phyloP scores from a whole-genome alignment of 164 flowering plant genomes.

The Houttuynia cordata region DNA sequence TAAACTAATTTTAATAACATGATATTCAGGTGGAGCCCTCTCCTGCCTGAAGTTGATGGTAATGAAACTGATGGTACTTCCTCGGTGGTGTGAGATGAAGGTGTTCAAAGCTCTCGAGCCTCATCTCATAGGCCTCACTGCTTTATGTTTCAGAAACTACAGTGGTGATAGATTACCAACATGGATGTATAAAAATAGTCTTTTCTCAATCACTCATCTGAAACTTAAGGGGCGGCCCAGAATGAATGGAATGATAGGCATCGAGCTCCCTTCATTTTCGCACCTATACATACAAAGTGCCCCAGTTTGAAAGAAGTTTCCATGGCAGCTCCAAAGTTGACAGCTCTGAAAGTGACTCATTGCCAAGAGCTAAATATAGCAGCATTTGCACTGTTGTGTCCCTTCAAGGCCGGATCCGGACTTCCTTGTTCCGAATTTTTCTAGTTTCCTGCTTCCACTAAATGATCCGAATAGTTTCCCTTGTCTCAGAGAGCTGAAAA shows the following conservation, averaged over 20 bases:
- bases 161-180: constrained; percentile 15
- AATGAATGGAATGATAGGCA: constrained; percentile 14
- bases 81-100: no score
- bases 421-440: no score
- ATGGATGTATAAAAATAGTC: constrained; percentile 19
- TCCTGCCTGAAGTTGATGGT: no score
- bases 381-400: no score
- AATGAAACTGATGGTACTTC: no score
- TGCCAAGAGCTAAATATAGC: no score
- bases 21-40: constrained; percentile 10
- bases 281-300: not conserved
- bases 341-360: not conserved
- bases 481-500: no score
- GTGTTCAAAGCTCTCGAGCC: constrained; percentile 21
- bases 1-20: no score
- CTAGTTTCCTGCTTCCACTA: constrained; percentile 1
- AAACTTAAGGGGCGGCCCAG: not conserved
- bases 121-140: constrained; percentile 5
- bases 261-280: constrained; percentile 16
- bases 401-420: no score
- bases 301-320: constrained; percentile 4
- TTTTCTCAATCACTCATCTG: constrained; percentile 3
- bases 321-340: constrained; percentile 14
- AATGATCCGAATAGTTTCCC: no score
- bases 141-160: constrained; percentile 6